Percentiles rank a stretch among this genome's conserved stretches.
Conservation (phyloP, 306 rosid species). For the Gillenia trifoliata region DNA sequence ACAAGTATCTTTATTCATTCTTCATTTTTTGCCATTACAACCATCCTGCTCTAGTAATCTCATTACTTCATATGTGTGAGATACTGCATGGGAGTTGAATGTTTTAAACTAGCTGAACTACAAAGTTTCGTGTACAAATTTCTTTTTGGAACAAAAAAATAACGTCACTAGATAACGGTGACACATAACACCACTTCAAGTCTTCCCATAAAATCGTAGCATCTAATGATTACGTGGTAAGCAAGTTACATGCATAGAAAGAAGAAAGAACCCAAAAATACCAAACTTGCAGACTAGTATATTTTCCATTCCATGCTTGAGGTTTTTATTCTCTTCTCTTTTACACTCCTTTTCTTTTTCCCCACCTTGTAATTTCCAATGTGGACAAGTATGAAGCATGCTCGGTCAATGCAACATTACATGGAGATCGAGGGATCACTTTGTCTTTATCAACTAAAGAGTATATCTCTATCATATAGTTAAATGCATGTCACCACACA, state of each 20-base stretch:
- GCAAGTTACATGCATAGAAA: background rate
- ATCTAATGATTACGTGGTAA: background rate
- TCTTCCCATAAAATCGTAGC: background rate
- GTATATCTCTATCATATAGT: too few species aligned
- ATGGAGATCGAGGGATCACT: background rate
- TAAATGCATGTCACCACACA: too few species aligned
- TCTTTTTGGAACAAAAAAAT: too few species aligned
- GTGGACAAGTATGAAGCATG: background rate
- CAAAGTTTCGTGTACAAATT: too few species aligned
- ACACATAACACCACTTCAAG: background rate
- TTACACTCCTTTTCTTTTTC: background rate
- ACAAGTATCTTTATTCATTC: too few species aligned
- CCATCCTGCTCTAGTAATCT: background rate
- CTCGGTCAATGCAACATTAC: background rate
- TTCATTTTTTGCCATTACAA: background rate
- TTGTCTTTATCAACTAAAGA: background rate
- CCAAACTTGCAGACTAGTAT: constrained; percentile 28
- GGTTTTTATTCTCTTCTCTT: constrained; percentile 6
- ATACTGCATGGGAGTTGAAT: too few species aligned
- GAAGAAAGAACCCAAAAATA: constrained; percentile 12
- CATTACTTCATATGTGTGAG: too few species aligned
- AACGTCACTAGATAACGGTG: too few species aligned
- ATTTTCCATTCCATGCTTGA: background rate
- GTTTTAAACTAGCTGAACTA: too few species aligned
- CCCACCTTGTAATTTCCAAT: background rate